These are phyloP conservation scores for Pseudozyma thailandica DNA, from an alignment of 1,284 basidiomycete species.

Conservation along the genomic window DNA sequence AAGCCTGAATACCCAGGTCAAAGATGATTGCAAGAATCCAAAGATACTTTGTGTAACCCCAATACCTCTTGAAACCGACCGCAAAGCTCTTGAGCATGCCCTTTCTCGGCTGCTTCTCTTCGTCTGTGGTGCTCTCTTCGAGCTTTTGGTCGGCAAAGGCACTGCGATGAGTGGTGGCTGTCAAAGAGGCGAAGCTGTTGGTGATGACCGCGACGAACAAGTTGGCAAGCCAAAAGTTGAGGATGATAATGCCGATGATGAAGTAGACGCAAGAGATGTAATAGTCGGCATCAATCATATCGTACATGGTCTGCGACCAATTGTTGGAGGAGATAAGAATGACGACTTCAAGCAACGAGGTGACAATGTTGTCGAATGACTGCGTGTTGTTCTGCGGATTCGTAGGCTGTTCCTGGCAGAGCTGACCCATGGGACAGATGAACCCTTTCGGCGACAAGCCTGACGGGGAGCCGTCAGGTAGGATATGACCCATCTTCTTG, in stretches of 20 bases:
- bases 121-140: constrained; percentile 13
- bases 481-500: constrained; percentile 30
- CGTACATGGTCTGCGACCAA: constrained; percentile 80
- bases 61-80: constrained; percentile 59
- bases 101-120: constrained; percentile 18
- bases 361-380: constrained; percentile 91
- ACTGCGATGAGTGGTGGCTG: constrained; percentile 86
- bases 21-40: constrained; percentile 74
- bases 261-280: constrained; percentile 88
- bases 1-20: constrained; percentile 80
- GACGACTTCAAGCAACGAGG: constrained; percentile 83
- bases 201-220: constrained; percentile 96
- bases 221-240: constrained; percentile 77
- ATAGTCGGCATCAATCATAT: constrained; percentile 90
- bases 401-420: constrained; percentile 63
- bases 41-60: constrained; percentile 62
- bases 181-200: constrained; percentile 90
- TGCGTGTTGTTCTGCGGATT: constrained; percentile 80
- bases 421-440: constrained; percentile 65
- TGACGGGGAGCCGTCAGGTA: constrained; percentile 28
- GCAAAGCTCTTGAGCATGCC: constrained; percentile 49
- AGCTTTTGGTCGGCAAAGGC: constrained; percentile 79
- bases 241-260: constrained; percentile 74
- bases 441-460: constrained; percentile 58
- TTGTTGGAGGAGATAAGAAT: constrained; percentile 78